Evolutionary conservation across 441 rosid species (phyloP).

Genomic region (Gossypium gossypioides): DNA sequence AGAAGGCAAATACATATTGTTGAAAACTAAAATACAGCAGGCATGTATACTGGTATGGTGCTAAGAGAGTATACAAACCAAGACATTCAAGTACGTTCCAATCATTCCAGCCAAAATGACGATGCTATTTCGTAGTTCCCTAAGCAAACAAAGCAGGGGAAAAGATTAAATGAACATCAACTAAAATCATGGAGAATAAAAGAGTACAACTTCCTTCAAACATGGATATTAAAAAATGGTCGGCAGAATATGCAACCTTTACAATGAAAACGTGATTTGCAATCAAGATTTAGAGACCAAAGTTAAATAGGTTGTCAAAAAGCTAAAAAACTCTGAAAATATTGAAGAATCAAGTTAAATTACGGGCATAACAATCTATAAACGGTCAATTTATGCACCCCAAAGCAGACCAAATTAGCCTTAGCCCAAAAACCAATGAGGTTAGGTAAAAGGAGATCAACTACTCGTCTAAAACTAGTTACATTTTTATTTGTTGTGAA

Average conservation of each 20-base stretch:
- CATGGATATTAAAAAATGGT: background rate
- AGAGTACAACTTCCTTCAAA: background rate
- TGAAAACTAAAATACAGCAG: background rate
- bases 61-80: conserved; percentile 51
- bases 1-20: background rate
- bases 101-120: conserved; percentile 85
- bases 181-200: conserved; percentile 6
- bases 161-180: conserved; percentile 13
- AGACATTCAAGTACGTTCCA: conserved; percentile 63
- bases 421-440: conserved; percentile 5
- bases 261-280: background rate
- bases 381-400: background rate
- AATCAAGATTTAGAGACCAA: background rate
- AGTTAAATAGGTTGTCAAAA: background rate
- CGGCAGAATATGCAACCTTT: background rate
- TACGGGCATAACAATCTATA: background rate
- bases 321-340: background rate
- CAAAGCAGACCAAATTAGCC: background rate
- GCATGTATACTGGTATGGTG: background rate
- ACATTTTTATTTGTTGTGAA: background rate
- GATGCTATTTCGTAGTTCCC: conserved; percentile 65
- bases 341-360: conserved; percentile 1
- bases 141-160: conserved; percentile 21
- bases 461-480: background rate
- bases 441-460: background rate